phyloP scores from a whole-genome alignment of 208 protist genomes.

The Tritrichomonas foetus region DNA sequence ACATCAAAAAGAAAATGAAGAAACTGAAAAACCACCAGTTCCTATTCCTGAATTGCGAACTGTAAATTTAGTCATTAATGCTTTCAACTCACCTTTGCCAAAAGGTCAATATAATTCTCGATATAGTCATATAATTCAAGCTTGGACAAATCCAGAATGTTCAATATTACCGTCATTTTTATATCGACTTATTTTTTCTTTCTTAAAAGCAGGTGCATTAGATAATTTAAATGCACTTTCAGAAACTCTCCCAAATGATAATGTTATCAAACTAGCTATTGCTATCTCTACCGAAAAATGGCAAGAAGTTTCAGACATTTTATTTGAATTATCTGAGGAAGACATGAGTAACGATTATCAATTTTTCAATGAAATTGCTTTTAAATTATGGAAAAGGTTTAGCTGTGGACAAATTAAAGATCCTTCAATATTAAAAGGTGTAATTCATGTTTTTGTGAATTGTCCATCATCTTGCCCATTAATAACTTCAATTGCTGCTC shows the following conservation, averaged over 20 bases:
- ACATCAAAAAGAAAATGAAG: neutral
- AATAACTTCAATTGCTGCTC: neutral
- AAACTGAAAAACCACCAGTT: neutral
- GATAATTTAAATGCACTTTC: neutral
- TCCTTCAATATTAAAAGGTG: neutral
- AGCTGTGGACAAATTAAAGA: neutral
- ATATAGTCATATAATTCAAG: neutral
- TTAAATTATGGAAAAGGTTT: neutral
- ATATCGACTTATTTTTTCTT: neutral
- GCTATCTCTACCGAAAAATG: neutral
- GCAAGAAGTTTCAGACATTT: neutral
- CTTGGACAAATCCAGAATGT: neutral
- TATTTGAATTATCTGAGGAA: neutral
- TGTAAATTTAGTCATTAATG: neutral
- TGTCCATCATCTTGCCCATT: neutral
- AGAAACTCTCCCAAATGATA: neutral
- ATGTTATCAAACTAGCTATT: neutral
- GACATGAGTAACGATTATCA: neutral
- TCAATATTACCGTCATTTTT: neutral
- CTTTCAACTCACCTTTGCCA: neutral
- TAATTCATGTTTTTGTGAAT: neutral
- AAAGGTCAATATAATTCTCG: neutral
- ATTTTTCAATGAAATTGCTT: constrained; percentile 34
- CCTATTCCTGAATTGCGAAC: neutral
- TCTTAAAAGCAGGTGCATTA: neutral